These are phyloP conservation scores for Eutypella sp. DNA, from an alignment of 2,329 filamentous ascomycete species.

Conservation along the genomic window DNA sequence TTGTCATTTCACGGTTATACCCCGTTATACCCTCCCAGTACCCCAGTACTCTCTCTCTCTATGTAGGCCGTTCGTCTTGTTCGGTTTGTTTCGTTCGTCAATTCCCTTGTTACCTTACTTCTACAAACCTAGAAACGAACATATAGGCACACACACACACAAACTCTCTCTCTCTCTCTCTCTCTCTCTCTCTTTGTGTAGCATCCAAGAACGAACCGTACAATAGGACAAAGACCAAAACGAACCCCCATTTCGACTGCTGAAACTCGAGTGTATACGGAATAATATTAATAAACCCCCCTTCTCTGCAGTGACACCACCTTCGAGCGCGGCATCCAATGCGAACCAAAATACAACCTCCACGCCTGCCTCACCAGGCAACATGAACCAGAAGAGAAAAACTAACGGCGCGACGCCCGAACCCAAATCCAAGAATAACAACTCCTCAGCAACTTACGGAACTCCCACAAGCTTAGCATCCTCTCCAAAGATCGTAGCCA, in stretches of 20 bases:
- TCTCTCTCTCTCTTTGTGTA: background rate
- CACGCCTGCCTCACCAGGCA: constrained; percentile 15
- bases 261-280: constrained; percentile 2
- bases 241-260: background rate
- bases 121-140: too few species aligned
- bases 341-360: constrained; percentile 14
- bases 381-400: constrained; percentile 17
- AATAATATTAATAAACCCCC: constrained; percentile 15
- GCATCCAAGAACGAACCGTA: too few species aligned
- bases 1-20: too few species aligned
- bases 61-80: too few species aligned
- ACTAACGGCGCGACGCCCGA: constrained; percentile 17
- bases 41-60: too few species aligned
- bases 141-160: too few species aligned
- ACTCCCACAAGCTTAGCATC: too few species aligned
- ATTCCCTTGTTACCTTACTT: too few species aligned
- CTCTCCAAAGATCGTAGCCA: constrained; percentile 11
- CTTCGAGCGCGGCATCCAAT: constrained; percentile 16
- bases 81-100: too few species aligned
- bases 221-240: background rate
- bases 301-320: constrained; percentile 12
- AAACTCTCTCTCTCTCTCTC: too few species aligned
- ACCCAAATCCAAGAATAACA: constrained; percentile 15
- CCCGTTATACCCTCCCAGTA: too few species aligned
- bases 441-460: too few species aligned